Conservation (phyloP, 192 early-diverging fungal species). For the Dimargaris verticillata region DNA sequence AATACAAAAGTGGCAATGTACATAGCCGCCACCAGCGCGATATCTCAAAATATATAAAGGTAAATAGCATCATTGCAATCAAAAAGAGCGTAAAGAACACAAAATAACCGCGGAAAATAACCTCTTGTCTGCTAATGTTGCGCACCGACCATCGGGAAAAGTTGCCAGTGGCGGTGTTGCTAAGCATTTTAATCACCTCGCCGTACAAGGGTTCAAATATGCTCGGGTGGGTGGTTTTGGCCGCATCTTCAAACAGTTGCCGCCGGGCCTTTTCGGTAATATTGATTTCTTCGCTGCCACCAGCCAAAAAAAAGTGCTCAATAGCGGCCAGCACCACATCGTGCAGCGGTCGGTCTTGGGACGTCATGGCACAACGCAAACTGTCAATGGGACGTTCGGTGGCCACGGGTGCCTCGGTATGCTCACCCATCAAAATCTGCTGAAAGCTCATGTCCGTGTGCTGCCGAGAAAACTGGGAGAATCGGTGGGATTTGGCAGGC, state of each 20-base stretch:
- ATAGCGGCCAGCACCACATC: neutral
- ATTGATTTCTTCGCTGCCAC: neutral
- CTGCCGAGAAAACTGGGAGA: neutral
- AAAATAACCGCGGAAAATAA: neutral
- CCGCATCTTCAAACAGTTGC: neutral
- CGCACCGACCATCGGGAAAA: neutral
- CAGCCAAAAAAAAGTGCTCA: neutral
- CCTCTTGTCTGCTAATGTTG: neutral
- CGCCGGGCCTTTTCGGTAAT: neutral
- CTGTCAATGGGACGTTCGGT: neutral
- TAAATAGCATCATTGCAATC: neutral
- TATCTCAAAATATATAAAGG: slow-evolving; percentile 1
- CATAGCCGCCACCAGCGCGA: slow-evolving; percentile 6
- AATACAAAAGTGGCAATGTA: neutral
- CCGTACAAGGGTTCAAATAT: neutral
- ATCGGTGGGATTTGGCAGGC: neutral
- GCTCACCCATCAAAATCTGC: neutral
- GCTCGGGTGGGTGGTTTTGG: neutral
- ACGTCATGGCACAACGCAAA: neutral
- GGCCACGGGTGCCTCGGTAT: neutral
- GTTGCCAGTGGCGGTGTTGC: neutral
- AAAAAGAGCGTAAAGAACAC: neutral
- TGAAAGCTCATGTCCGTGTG: neutral
- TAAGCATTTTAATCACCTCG: slow-evolving; percentile 1
- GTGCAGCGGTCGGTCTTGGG: neutral